A percentile compares a stretch with the other conserved stretches of the same genome.
Evolutionary conservation across 208 protist species (phyloP).

Genomic region (Phytomonas sp.): DNA sequence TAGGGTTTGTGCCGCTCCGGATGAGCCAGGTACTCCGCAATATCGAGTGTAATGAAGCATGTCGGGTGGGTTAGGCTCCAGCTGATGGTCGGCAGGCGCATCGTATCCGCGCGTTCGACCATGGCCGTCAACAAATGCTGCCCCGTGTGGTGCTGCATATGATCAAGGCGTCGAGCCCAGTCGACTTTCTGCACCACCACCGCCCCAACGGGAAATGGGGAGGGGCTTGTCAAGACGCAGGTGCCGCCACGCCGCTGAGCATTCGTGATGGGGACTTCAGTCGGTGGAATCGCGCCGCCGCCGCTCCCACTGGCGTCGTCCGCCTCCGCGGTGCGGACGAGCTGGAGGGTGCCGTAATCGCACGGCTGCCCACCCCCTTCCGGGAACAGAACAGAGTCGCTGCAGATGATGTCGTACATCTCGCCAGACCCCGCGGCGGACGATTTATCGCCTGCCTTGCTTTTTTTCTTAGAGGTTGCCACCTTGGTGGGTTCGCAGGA

Average conservation of each 20-base stretch:
- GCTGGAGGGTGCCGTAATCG: conserved; percentile 54
- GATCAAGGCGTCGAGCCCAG: conserved; percentile 73
- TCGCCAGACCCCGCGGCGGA: background rate
- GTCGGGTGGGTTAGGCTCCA: conserved; percentile 72
- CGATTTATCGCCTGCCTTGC: conserved; percentile 13
- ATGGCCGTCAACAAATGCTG: conserved; percentile 86
- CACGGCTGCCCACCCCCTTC: conserved; percentile 87
- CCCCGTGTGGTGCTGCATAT: conserved; percentile 91
- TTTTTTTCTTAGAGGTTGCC: conserved; percentile 21
- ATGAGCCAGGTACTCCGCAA: conserved; percentile 22
- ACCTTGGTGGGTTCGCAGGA: conserved; percentile 31
- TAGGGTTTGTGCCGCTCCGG: conserved; percentile 15
- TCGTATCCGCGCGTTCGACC: conserved; percentile 33
- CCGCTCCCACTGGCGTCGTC: background rate
- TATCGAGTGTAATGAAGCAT: conserved; percentile 66
- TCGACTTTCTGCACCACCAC: conserved; percentile 57
- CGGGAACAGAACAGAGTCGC: conserved; percentile 82
- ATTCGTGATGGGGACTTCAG: conserved; percentile 13
- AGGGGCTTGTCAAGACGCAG: conserved; percentile 43
- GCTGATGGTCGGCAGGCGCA: conserved; percentile 63
- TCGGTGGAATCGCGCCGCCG: background rate
- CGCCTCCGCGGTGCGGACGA: conserved; percentile 3
- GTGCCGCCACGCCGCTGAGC: conserved; percentile 45
- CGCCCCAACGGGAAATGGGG: conserved; percentile 29
- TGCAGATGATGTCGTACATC: conserved; percentile 54